Conservation (phyloP, 495 filamentous ascomycete genomes). For the Daldinia vernicosa region DNA sequence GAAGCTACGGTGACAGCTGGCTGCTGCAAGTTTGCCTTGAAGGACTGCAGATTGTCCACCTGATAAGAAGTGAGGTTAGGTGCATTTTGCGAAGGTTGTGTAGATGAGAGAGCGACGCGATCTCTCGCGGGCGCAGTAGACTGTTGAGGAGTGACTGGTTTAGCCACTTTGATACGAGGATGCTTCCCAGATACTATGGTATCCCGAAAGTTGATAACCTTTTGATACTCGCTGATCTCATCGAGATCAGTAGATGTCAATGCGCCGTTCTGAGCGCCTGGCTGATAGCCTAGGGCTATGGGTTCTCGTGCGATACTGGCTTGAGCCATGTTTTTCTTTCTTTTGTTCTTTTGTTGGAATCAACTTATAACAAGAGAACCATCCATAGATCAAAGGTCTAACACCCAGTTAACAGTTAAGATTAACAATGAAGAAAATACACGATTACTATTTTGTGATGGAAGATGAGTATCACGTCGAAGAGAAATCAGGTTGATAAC, state of each 20-base stretch:
- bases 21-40: conserved; percentile 50
- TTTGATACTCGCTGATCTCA: conserved; percentile 69
- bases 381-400: conserved; percentile 24
- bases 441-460: conserved; percentile 23
- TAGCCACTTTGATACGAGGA: conserved; percentile 69
- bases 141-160: conserved; percentile 52
- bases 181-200: conserved; percentile 78
- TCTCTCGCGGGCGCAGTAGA: conserved; percentile 39
- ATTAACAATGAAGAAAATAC: not conserved
- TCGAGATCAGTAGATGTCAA: conserved; percentile 45
- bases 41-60: conserved; percentile 51
- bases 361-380: conserved; percentile 14
- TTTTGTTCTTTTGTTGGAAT: not conserved
- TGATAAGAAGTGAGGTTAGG: conserved; percentile 45
- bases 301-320: conserved; percentile 28
- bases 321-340: conserved; percentile 35
- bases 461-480: conserved; percentile 4
- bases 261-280: conserved; percentile 26
- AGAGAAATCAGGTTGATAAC: conserved; percentile 14
- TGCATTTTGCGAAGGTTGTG: conserved; percentile 33
- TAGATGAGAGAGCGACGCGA: conserved; percentile 38
- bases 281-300: conserved; percentile 24
- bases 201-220: conserved; percentile 78
- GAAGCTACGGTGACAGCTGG: conserved; percentile 41
- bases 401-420: not conserved